Base-by-base conservation (phyloP, 2,329 filamentous ascomycete species). In the Alternaria rosae region DNA sequence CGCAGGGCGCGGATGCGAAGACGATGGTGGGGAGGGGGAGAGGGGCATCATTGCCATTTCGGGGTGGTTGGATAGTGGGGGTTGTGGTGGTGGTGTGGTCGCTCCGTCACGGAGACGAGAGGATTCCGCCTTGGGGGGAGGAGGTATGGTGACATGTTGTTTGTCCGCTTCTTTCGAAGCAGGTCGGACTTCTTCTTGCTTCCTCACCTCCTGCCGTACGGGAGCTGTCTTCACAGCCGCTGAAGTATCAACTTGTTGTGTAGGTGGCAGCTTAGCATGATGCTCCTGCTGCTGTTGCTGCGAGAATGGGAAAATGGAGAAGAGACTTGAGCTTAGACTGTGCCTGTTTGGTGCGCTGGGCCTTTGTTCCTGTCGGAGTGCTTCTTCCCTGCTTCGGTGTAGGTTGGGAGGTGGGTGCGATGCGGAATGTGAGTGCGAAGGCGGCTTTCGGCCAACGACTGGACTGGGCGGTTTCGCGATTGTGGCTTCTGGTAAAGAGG, bases 41-140 rank as follows among this genome's bases (percentile, higher is more conserved):
- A 78, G 57, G 1, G 75, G 70, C 73, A 78, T 75, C 70, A 78
- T 73, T 10, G 74, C 61, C 71, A 78, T 74, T 59, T 78, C 73
- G 3, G 73, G 74, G 26, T 57, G 54, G 11, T 59, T 57, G 20
- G 67, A 68, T 6, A 70, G 62, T 8, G 58, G 53, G 1, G 69
- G 51, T 21, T 64, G 58, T 17, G 57, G 42, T 28, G 58, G 47
- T n/a, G 47, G 47, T 23, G 69, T 64, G 15, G 69, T 50, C 11
- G 65, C 43, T 10, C 11, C 11, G 12, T n/a, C 10, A 21, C 28
- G 58, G n/a, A 45, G 42, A 13, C 20, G n/a, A 12, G 20, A 41
- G 9, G 62, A 9, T 15, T 57, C 32, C 15, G 35, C 21, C 15
- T 53, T 43, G 10, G 21, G 44, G 47, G 23, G 41, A 51, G 23